These are phyloP conservation scores for Kluyveromyces starmeri DNA, from an alignment of 805 yeast genomes.

Conservation along the genomic window DNA sequence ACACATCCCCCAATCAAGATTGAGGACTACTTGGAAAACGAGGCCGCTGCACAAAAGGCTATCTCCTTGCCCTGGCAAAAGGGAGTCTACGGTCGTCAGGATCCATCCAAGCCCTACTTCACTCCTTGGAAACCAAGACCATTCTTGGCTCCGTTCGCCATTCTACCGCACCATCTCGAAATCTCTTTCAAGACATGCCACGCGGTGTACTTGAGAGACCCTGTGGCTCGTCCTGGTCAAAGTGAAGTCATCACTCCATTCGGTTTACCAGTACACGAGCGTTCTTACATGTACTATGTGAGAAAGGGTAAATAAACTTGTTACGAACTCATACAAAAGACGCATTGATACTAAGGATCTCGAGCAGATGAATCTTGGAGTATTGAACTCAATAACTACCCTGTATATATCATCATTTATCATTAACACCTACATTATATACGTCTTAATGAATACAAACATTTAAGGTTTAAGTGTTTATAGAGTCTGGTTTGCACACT, in stretches of 20 bases:
- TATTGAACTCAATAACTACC: too few species aligned
- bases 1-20: slow-evolving; percentile 35
- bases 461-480: too few species aligned
- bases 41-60: slow-evolving; percentile 33
- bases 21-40: slow-evolving; percentile 43
- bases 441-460: too few species aligned
- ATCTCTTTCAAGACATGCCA: slow-evolving; percentile 86
- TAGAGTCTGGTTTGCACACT: too few species aligned
- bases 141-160: slow-evolving; percentile 84
- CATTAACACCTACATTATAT: too few species aligned
- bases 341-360: too few species aligned
- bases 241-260: slow-evolving; percentile 93
- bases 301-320: slow-evolving; percentile 50
- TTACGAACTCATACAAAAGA: too few species aligned
- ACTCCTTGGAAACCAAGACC: slow-evolving; percentile 97
- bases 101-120: slow-evolving; percentile 73
- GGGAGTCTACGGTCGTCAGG: slow-evolving; percentile 69
- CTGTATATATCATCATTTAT: too few species aligned
- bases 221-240: slow-evolving; percentile 94
- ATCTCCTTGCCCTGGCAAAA: slow-evolving; percentile 75
- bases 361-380: too few species aligned
- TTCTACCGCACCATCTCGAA: slow-evolving; percentile 87
- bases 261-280: slow-evolving; percentile 71
- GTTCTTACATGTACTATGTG: slow-evolving; percentile 90
- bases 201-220: slow-evolving; percentile 94